A percentile compares a stretch with the other conserved stretches of the same genome.
Conservation (phyloP, 441 rosid species). For the Macaranga tanarius region DNA sequence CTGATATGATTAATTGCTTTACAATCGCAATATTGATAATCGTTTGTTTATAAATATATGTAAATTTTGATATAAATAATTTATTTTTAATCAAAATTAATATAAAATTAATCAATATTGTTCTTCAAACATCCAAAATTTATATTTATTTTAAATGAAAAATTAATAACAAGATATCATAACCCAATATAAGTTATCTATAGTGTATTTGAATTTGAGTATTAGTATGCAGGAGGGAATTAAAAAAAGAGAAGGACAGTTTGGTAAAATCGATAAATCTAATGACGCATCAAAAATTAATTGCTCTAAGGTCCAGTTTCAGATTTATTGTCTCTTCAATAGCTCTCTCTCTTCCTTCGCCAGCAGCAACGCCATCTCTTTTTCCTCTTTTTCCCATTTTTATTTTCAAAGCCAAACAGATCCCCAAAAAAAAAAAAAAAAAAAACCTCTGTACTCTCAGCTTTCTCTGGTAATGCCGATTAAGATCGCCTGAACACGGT, state of each 20-base stretch:
- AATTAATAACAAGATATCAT: too few species aligned
- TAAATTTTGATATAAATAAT: too few species aligned
- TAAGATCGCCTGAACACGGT: constrained; percentile 40
- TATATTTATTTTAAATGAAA: too few species aligned
- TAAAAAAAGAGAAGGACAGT: constrained; percentile 21
- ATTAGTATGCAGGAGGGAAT: too few species aligned
- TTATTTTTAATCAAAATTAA: too few species aligned
- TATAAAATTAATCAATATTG: too few species aligned
- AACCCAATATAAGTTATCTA: too few species aligned
- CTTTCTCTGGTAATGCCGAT: constrained; percentile 38
- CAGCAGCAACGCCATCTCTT: background rate
- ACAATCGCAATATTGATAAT: too few species aligned
- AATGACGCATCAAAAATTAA: constrained; percentile 20
- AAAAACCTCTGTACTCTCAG: background rate
- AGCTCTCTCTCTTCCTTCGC: constrained; percentile 33
- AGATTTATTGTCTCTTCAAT: constrained; percentile 24
- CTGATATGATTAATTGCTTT: too few species aligned
- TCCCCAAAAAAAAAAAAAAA: background rate
- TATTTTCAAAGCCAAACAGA: constrained; percentile 27
- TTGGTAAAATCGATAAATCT: constrained; percentile 17
- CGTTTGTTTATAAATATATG: too few species aligned
- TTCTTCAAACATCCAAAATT: too few species aligned
- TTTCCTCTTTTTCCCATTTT: background rate
- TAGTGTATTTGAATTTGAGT: too few species aligned
- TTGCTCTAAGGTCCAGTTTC: background rate